Conservation (phyloP, 1,284 basidiomycete genomes). For the Tilletia walkeri region DNA sequence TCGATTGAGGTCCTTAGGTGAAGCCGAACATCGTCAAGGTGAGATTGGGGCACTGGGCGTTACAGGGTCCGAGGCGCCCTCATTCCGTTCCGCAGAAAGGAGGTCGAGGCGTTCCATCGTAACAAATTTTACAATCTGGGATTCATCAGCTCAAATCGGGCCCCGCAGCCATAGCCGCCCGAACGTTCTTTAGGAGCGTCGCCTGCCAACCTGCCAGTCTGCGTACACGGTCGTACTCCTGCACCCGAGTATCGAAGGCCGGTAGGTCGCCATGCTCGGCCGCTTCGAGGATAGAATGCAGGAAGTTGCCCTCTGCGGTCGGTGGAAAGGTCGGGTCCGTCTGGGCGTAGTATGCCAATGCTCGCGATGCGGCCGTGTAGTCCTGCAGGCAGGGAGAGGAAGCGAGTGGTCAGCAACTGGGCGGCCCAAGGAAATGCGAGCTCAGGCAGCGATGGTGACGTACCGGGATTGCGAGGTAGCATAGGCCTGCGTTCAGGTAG, state of each 20-base stretch:
- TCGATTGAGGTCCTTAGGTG: too few species aligned
- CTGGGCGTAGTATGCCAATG: conserved; percentile 54
- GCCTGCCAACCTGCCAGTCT: conserved; percentile 52
- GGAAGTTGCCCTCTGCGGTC: conserved; percentile 52
- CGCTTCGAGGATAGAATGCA: conserved; percentile 48
- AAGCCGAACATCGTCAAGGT: too few species aligned
- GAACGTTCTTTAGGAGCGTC: conserved; percentile 41
- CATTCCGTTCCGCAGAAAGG: background rate
- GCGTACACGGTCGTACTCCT: conserved; percentile 52
- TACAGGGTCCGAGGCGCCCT: background rate
- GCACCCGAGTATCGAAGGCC: conserved; percentile 44
- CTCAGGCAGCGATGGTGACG: conserved; percentile 47
- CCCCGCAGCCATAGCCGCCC: conserved; percentile 50
- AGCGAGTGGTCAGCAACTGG: too few species aligned
- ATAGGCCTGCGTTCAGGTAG: conserved; percentile 83
- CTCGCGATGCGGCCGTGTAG: conserved; percentile 48
- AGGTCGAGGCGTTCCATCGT: too few species aligned
- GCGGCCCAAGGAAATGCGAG: too few species aligned
- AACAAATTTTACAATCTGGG: too few species aligned
- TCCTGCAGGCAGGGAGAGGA: conserved; percentile 28
- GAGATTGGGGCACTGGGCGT: too few species aligned
- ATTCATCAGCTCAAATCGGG: conserved; percentile 38
- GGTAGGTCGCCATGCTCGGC: conserved; percentile 49
- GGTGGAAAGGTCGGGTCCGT: conserved; percentile 51
- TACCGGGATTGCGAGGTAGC: conserved; percentile 84